Evolutionary conservation across 2,329 filamentous ascomycete genomes (phyloP).

Genomic region (Colletotrichum tabaci): DNA sequence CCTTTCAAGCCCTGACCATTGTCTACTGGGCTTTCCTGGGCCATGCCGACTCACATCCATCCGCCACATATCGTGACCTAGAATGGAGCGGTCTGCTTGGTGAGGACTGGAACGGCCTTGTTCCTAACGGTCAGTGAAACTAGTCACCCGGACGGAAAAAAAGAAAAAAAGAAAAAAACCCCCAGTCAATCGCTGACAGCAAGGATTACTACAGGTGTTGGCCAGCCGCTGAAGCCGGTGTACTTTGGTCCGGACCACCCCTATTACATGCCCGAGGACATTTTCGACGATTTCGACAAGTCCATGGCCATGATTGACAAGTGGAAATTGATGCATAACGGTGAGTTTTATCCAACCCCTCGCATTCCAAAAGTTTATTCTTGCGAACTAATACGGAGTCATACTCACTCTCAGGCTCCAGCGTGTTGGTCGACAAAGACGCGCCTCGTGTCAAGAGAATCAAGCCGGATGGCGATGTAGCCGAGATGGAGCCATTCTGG

Average conservation of each 20-base stretch:
- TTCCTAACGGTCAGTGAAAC: neutral
- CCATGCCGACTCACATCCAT: neutral
- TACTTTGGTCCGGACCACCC: neutral
- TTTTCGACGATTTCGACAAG: neutral
- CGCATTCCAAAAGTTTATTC: neutral
- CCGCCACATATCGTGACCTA: neutral
- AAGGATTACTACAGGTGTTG: neutral
- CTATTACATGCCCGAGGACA: constrained; percentile 1
- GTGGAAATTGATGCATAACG: constrained; percentile 1
- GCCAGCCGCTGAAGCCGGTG: neutral
- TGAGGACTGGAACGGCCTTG: constrained; percentile 2
- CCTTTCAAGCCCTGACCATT: neutral
- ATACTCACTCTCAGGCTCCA: neutral
- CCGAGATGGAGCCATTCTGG: neutral
- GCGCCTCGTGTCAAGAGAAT: neutral
- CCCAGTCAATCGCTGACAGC: neutral
- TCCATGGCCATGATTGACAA: neutral
- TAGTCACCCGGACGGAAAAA: neutral
- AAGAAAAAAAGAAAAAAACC: neutral
- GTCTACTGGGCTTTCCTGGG: neutral
- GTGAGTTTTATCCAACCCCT: neutral
- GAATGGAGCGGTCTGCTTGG: neutral
- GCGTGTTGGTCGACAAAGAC: neutral
- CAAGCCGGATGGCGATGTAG: neutral
- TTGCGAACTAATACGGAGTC: neutral